Percentiles rank a stretch among this genome's conserved stretches.
These are phyloP conservation scores for Pisolithus marmoratus DNA, from an alignment of 768 basidiomycete species.

Conservation along the genomic window DNA sequence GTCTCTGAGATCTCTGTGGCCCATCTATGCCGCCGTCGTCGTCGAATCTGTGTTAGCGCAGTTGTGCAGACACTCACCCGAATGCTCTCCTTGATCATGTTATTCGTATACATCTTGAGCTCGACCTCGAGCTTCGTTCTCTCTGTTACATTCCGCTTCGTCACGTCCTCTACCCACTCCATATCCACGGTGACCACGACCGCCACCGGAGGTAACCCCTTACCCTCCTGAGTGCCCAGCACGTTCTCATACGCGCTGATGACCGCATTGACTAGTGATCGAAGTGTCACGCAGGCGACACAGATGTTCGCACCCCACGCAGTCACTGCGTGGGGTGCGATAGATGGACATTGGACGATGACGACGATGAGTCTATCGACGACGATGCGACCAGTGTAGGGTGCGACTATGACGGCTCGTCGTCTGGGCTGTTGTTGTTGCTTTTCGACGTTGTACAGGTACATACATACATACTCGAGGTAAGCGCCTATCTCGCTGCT, in stretches of 20 bases:
- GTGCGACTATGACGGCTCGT: constrained; percentile 44
- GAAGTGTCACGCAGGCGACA: constrained; percentile 64
- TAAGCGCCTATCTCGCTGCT: too few species aligned
- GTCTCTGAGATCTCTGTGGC: constrained; percentile 80
- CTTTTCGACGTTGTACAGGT: too few species aligned
- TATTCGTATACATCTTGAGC: constrained; percentile 89
- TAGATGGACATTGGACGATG: constrained; percentile 53
- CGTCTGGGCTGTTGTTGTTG: constrained; percentile 2
- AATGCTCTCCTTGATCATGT: constrained; percentile 99
- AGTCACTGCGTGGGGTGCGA: constrained; percentile 71
- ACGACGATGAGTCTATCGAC: constrained; percentile 73
- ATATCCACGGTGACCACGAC: constrained; percentile 53
- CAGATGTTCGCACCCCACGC: constrained; percentile 59
- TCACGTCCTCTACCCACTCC: constrained; percentile 68
- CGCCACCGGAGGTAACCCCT: constrained; percentile 38
- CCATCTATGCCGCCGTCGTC: constrained; percentile 60
- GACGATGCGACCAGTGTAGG: constrained; percentile 73
- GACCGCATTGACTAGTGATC: constrained; percentile 47
- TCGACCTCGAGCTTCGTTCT: constrained; percentile 86
- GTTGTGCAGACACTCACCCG: constrained; percentile 46
- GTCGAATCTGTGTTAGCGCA: background rate
- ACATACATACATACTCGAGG: too few species aligned
- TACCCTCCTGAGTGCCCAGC: constrained; percentile 23
- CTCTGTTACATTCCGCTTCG: constrained; percentile 65
- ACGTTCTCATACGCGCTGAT: constrained; percentile 51